A percentile compares a stretch with the other conserved stretches of the same genome.
These are phyloP conservation scores for Bimuria novae-zelandiae DNA, from an alignment of 2,329 filamentous ascomycete genomes.

Conservation along the genomic window DNA sequence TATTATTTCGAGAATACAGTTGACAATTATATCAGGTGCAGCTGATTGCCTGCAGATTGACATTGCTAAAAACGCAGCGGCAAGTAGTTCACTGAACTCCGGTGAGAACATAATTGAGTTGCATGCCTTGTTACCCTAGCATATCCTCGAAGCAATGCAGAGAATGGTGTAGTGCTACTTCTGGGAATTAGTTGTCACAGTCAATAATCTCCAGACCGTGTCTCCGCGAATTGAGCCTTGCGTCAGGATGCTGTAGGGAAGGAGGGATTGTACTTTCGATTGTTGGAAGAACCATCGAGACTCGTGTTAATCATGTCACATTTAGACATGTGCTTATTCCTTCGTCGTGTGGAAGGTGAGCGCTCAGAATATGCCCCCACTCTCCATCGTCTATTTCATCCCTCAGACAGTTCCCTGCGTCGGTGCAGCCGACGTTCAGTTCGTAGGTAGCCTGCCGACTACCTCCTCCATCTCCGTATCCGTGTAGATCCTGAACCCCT, in stretches of 20 bases:
- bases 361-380: slow-evolving; percentile 20
- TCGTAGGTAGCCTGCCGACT: slow-evolving; percentile 73
- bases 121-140: too few relatives aligned
- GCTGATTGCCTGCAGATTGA: background rate
- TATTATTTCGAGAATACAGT: too few relatives aligned
- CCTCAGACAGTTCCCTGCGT: slow-evolving; percentile 6
- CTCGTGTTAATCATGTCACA: background rate
- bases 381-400: slow-evolving; percentile 9
- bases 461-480: slow-evolving; percentile 96
- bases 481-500: slow-evolving; percentile 97
- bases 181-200: too few relatives aligned
- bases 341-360: slow-evolving; percentile 26
- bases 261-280: background rate
- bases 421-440: slow-evolving; percentile 32
- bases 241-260: background rate
- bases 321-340: slow-evolving; percentile 32
- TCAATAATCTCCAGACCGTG: too few relatives aligned
- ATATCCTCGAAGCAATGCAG: too few relatives aligned
- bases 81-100: too few relatives aligned
- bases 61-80: too few relatives aligned
- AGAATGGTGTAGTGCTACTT: too few relatives aligned
- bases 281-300: background rate
- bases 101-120: too few relatives aligned
- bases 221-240: too few relatives aligned
- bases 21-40: background rate